These are phyloP conservation scores for Phenoliferia sp. DNA, from an alignment of 1,284 basidiomycete species.

Conservation along the genomic window DNA sequence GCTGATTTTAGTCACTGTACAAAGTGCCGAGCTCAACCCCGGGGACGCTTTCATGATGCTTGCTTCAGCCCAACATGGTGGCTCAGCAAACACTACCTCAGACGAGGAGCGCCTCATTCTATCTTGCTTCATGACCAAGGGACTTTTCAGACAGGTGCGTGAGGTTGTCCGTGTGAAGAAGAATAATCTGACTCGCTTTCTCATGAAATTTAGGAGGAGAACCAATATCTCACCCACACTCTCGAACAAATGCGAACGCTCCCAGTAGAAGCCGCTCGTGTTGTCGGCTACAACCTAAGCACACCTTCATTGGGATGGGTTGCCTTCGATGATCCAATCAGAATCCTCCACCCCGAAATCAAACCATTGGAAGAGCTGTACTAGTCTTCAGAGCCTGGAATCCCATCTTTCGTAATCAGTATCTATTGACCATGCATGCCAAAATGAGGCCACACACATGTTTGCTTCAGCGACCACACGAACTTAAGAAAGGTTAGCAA, in stretches of 20 bases:
- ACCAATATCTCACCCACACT: not conserved
- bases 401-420: no score
- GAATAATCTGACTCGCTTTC: not conserved
- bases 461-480: no score
- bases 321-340: not conserved
- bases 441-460: no score
- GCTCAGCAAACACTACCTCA: not conserved
- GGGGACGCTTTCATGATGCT: not conserved
- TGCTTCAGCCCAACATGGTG: not conserved
- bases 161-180: not conserved
- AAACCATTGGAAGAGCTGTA: not conserved
- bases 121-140: not conserved
- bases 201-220: not conserved
- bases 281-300: not conserved
- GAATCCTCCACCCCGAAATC: not conserved
- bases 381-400: no score
- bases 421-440: no score
- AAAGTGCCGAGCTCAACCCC: not conserved
- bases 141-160: not conserved
- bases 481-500: no score
- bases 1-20: not conserved
- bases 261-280: not conserved
- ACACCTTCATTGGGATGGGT: not conserved
- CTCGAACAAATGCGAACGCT: not conserved
- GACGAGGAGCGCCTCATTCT: slow-evolving; percentile 3